Conservation (phyloP, 176 grass and related monocot genomes). For the Tuctoria greenei region DNA sequence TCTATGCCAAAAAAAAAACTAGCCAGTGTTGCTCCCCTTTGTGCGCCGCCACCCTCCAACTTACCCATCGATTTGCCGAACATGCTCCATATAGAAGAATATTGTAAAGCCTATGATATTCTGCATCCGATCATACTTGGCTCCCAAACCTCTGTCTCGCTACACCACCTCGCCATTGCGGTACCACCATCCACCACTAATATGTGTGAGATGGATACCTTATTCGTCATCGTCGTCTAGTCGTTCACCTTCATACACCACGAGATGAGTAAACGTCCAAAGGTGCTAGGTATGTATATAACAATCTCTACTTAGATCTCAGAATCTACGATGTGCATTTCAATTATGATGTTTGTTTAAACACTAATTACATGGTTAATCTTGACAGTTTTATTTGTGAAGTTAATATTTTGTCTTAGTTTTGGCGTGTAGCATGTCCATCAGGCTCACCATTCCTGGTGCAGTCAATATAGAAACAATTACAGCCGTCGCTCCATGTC, state of each 20-base stretch:
- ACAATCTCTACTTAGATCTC: background rate
- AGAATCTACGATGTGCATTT: background rate
- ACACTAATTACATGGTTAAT: background rate
- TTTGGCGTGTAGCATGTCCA: background rate
- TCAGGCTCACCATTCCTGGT: background rate
- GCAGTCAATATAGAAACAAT: too few relatives aligned
- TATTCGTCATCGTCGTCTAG: background rate
- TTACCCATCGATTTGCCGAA: background rate
- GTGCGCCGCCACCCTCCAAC: too few relatives aligned
- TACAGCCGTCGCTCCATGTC: too few relatives aligned
- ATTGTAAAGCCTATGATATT: background rate
- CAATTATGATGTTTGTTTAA: background rate
- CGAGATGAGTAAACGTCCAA: background rate
- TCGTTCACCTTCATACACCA: background rate
- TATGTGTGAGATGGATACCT: background rate
- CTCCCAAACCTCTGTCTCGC: background rate
- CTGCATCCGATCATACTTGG: background rate
- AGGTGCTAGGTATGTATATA: background rate
- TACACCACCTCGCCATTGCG: background rate
- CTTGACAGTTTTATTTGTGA: background rate
- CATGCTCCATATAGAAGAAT: background rate
- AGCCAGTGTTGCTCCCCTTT: too few relatives aligned
- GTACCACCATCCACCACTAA: background rate
- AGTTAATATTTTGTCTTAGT: background rate
- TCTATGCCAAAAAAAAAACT: too few relatives aligned